These are phyloP conservation scores for Echinochloa phyllopogon DNA, from an alignment of 176 grass and related monocot species.

Conservation along the genomic window DNA sequence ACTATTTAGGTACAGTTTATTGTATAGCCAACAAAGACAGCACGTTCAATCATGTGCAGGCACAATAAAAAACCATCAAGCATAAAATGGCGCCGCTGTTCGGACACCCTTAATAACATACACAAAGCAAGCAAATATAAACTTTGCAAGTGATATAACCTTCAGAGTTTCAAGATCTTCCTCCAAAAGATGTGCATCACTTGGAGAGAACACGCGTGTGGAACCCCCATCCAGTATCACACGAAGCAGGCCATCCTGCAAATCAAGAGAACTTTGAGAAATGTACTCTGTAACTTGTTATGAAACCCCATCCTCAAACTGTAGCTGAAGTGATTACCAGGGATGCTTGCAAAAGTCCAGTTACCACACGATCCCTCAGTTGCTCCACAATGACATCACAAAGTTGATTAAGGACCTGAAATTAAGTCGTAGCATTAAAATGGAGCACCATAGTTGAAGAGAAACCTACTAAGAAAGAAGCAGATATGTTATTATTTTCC, in stretches of 20 bases:
- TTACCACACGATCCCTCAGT: conserved; percentile 92
- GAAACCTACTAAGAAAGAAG: conserved; percentile 17
- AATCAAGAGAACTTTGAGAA: conserved; percentile 37
- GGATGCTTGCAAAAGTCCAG: conserved; percentile 94
- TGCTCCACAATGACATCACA: conserved; percentile 88
- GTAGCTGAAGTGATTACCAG: conserved; percentile 65
- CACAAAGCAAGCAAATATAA: conserved; percentile 33
- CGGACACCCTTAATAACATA: conserved; percentile 13
- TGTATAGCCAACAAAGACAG: conserved; percentile 12
- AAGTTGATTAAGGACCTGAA: conserved; percentile 88
- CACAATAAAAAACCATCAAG: conserved; percentile 4
- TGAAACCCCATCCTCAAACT: conserved; percentile 19
- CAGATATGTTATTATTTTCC: conserved; percentile 10
- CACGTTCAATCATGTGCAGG: background rate
- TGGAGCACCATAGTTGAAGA: conserved; percentile 18
- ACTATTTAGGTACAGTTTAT: conserved; percentile 36
- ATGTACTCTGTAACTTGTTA: conserved; percentile 30
- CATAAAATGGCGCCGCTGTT: background rate
- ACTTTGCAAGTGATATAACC: conserved; percentile 56
- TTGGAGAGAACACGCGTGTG: conserved; percentile 74
- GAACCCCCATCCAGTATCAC: conserved; percentile 97
- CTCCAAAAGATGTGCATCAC: conserved; percentile 76
- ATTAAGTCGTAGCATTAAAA: conserved; percentile 37
- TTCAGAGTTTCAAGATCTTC: conserved; percentile 98
- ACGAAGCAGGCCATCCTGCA: conserved; percentile 91